Percentiles rank a stretch among this genome's conserved stretches.
Conservation (phyloP, 73 alveolate genomes). For the Stentor coeruleus region DNA sequence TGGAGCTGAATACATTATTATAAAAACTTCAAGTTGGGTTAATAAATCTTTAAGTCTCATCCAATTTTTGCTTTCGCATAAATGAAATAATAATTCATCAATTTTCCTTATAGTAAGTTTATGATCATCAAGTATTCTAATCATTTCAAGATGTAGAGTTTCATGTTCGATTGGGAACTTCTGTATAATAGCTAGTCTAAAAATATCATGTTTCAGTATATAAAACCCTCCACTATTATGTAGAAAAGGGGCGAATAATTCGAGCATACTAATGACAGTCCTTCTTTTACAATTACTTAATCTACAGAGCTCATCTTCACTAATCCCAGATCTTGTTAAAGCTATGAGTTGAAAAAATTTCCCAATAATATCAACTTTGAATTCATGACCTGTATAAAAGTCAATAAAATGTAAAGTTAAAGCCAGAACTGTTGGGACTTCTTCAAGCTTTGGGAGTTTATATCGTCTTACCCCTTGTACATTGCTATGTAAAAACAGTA, state of each 20-base stretch:
- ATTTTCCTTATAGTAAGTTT: constrained; percentile 36
- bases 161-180: background rate
- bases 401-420: background rate
- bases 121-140: constrained; percentile 39
- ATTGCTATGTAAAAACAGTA: constrained; percentile 24
- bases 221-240: background rate
- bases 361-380: background rate
- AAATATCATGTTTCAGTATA: background rate
- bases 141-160: constrained; percentile 23
- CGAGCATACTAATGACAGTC: background rate
- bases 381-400: background rate
- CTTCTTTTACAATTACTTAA: background rate
- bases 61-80: constrained; percentile 38
- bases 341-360: background rate
- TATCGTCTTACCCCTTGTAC: background rate
- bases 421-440: background rate
- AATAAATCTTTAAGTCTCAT: constrained; percentile 49
- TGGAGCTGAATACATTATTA: constrained; percentile 44
- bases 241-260: background rate
- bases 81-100: constrained; percentile 45
- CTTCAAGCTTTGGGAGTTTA: background rate
- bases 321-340: background rate
- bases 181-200: background rate
- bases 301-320: constrained; percentile 4
- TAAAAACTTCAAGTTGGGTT: constrained; percentile 46